These are phyloP conservation scores for Alternaria triticina DNA, from an alignment of 2,329 filamentous ascomycete species.

Conservation along the genomic window DNA sequence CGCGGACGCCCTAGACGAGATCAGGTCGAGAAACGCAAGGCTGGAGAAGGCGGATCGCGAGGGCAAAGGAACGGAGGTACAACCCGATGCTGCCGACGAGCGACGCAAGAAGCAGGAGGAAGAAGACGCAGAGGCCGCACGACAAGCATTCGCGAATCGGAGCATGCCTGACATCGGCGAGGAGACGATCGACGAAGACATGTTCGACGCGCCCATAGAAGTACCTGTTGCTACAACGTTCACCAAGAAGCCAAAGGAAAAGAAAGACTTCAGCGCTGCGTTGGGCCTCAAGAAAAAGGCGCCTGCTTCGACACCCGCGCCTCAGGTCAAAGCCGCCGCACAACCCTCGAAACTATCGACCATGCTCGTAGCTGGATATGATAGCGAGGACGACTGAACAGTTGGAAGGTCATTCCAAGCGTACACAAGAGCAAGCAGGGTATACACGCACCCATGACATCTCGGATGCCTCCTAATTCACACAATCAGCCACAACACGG, in stretches of 20 bases:
- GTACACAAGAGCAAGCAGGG: constrained; percentile 2
- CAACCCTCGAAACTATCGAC: constrained; percentile 28
- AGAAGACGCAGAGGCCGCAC: constrained; percentile 84
- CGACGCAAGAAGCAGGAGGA: constrained; percentile 71
- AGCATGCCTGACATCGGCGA: constrained; percentile 56
- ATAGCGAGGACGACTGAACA: constrained; percentile 35
- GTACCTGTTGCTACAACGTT: constrained; percentile 59
- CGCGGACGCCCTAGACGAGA: constrained; percentile 94
- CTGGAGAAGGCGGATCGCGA: constrained; percentile 76
- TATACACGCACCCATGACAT: not conserved
- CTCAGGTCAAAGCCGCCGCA: constrained; percentile 14
- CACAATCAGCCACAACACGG: not conserved
- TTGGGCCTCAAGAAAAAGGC: constrained; percentile 75
- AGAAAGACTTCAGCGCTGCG: constrained; percentile 77
- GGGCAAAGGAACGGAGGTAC: constrained; percentile 63
- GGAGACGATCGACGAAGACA: constrained; percentile 56
- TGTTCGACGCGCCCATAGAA: constrained; percentile 44
- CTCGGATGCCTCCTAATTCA: not conserved
- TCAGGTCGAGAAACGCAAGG: constrained; percentile 86
- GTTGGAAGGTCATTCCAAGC: not conserved
- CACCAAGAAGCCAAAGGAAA: constrained; percentile 84
- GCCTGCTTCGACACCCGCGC: constrained; percentile 11
- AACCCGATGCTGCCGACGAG: constrained; percentile 59
- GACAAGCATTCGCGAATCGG: constrained; percentile 70
- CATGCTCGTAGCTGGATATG: constrained; percentile 39